Percentiles rank a stretch among this genome's conserved stretches.
Evolutionary conservation across 2,329 filamentous ascomycete species (phyloP).

Genomic region (Beauveria bassiana): DNA sequence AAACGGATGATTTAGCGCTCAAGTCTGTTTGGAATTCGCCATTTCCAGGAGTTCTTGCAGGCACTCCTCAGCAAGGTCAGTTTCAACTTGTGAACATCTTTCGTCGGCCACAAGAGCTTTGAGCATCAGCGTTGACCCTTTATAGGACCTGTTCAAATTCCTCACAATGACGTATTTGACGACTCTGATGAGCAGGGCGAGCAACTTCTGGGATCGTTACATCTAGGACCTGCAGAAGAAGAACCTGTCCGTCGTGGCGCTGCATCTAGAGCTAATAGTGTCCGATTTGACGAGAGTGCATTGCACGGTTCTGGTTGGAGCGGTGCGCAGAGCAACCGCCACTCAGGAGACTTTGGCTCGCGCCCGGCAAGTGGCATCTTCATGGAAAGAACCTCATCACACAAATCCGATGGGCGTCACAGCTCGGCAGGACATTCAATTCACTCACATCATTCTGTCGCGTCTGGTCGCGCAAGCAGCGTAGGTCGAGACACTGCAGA

Average conservation of each 20-base stretch:
- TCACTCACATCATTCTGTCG: conserved; percentile 59
- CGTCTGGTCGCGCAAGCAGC: conserved; percentile 78
- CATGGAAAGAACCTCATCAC: conserved; percentile 85
- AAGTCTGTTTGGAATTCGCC: conserved; percentile 93
- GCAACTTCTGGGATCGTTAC: conserved; percentile 70
- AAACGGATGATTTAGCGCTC: conserved; percentile 58
- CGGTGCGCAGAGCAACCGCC: conserved; percentile 60
- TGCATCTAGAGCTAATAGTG: conserved; percentile 89
- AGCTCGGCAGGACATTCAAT: conserved; percentile 85
- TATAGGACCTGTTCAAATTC: conserved; percentile 69
- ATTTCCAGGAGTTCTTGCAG: conserved; percentile 77
- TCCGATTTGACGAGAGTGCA: conserved; percentile 94
- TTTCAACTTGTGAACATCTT: neutral
- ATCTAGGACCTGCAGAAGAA: conserved; percentile 74
- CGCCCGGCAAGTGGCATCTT: conserved; percentile 77
- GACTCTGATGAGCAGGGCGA: conserved; percentile 83
- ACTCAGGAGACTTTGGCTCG: conserved; percentile 75
- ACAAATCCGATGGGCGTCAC: conserved; percentile 91
- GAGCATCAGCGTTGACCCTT: neutral
- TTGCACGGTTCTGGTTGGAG: conserved; percentile 82
- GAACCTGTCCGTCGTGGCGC: conserved; percentile 77
- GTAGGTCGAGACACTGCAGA: conserved; percentile 69
- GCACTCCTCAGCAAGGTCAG: conserved; percentile 81
- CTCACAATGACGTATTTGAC: conserved; percentile 78
- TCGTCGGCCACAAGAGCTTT: neutral